Percentiles rank a stretch among this genome's conserved stretches.
phyloP scores from a whole-genome alignment of 345 rosid genomes.

The Odontarrhena argentea region DNA sequence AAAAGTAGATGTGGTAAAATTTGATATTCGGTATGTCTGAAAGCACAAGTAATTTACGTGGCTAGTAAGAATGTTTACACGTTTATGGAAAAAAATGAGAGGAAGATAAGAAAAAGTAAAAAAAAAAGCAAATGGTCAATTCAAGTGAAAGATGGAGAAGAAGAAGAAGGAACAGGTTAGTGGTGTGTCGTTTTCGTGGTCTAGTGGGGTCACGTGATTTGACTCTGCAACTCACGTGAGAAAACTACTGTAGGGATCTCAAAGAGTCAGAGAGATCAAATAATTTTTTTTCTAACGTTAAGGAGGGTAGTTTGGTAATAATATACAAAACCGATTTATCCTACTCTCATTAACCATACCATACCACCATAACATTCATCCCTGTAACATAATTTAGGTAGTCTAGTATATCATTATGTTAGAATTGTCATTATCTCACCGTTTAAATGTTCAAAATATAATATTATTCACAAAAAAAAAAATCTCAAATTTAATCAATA shows the following conservation, averaged over 20 bases:
- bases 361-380: too few species aligned
- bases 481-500: too few species aligned
- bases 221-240: conserved; percentile 42
- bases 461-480: too few species aligned
- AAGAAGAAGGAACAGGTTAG: conserved; percentile 28
- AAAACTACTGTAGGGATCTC: conserved; percentile 33
- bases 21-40: conserved; percentile 5
- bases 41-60: neutral
- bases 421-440: too few species aligned
- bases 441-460: too few species aligned
- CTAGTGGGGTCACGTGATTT: conserved; percentile 36
- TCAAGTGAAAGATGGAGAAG: conserved; percentile 36
- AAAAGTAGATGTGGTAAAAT: neutral
- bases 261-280: conserved; percentile 1
- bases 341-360: too few species aligned
- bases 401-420: too few species aligned
- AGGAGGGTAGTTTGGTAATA: conserved; percentile 8
- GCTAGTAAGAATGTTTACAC: neutral
- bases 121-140: conserved; percentile 23
- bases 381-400: too few species aligned
- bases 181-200: conserved; percentile 38
- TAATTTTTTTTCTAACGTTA: neutral
- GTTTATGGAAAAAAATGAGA: neutral
- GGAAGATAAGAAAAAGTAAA: neutral
- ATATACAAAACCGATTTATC: too few species aligned